Evolutionary conservation across 306 rosid species (phyloP), one percentile per base, ranked within the genome.

Genomic region (Fagus sylvatica): DNA sequence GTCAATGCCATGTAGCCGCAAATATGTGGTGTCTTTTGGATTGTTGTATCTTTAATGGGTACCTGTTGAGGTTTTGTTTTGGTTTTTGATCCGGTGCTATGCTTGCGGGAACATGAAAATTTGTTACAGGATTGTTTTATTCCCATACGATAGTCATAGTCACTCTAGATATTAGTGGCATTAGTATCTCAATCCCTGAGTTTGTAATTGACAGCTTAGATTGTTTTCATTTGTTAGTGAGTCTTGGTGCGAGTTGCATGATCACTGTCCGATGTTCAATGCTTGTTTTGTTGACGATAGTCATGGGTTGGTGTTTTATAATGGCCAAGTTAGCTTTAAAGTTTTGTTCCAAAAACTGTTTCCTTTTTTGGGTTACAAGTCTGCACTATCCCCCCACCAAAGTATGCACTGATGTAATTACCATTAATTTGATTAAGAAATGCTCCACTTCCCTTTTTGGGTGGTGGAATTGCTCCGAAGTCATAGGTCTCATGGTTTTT

Each of bases 1-100:
- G 93, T 87, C 76, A 86, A 90, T 73, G 96, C 81, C 74, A 65
- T 82, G 73, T 91, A 84, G 86, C 82, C 46, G 60, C 32, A 81
- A 51, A 67, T 71, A 78, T 57, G 67, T 71, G 66, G 36, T 73
- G 55, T 65, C 66, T 37, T 3, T 75, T 72, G 77, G 76, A 64
- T 69, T 76, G 70, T 40, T 68, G 71, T 75, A 49, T 55, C 79
- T 48, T 81, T 54, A 69, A 37, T 41, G 59, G 62, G 76, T 81
- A 68, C 75, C 77, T 60, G 42, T 72, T 67, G 83, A 79, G 75
- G 78, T 81, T 75, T 82, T 75, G 72, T 34, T 78, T 74, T 62
- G 42, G 68, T 42, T 81, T 79, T 69, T 46, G 49, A 61, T 78
- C 48, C 9, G 77, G 93, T 80, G 79, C 41, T 66, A 60, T 86